A percentile compares a stretch with the other conserved stretches of the same genome.
Conservation (phyloP, 148 eudicot species). For the Spergularia bocconei region DNA sequence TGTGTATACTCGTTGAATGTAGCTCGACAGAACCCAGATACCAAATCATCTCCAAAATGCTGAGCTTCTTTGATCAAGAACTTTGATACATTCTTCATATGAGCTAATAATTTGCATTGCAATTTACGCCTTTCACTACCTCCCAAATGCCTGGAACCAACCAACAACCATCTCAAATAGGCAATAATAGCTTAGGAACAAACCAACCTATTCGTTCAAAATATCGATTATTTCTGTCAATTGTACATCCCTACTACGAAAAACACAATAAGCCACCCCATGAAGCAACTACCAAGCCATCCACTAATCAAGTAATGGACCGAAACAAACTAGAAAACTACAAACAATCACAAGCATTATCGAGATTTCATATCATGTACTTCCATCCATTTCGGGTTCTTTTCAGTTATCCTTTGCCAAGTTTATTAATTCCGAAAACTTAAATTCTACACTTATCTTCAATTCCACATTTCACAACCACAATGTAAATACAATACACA, state of each 20-base stretch:
- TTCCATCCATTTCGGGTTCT: background rate
- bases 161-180: constrained; percentile 16
- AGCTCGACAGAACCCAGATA: constrained; percentile 36
- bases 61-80: constrained; percentile 48
- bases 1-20: constrained; percentile 47
- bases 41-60: constrained; percentile 39
- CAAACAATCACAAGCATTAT: background rate
- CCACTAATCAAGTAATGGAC: background rate
- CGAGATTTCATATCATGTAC: background rate
- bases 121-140: constrained; percentile 38
- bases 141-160: constrained; percentile 47
- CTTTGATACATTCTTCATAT: constrained; percentile 44
- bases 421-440: too few species aligned
- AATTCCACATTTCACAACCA: background rate
- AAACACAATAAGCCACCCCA: too few species aligned
- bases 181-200: background rate
- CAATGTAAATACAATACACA: background rate
- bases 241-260: background rate
- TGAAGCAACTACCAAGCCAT: background rate
- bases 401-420: background rate
- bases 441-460: background rate
- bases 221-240: background rate
- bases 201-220: background rate
- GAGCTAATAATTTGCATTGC: constrained; percentile 51
- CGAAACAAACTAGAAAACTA: background rate